Evolutionary conservation across 2,329 filamentous ascomycete genomes (phyloP).

Genomic region (Hypoxylon sp.): DNA sequence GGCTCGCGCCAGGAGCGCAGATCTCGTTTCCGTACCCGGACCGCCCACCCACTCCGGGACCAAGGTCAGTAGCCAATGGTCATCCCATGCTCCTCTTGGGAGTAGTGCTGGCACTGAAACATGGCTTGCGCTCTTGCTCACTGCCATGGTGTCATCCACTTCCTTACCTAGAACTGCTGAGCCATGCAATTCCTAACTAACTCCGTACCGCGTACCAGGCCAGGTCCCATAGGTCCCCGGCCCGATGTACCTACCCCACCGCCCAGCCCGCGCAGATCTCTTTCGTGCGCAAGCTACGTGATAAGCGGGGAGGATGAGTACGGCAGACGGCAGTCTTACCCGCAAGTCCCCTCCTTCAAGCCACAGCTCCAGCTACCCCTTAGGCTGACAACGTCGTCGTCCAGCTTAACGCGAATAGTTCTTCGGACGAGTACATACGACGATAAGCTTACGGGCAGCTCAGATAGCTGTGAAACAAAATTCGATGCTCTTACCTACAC

Average conservation of each 20-base stretch:
- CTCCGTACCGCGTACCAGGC: slow-evolving; percentile 23
- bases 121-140: slow-evolving; percentile 14
- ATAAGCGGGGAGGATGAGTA: neutral
- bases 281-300: neutral
- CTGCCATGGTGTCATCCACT: neutral
- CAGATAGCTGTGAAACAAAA: slow-evolving; percentile 17
- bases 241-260: slow-evolving; percentile 43
- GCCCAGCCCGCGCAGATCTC: slow-evolving; percentile 38
- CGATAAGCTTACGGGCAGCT: slow-evolving; percentile 32
- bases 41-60: slow-evolving; percentile 40
- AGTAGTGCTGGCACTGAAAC: slow-evolving; percentile 13
- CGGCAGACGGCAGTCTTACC: slow-evolving; percentile 3
- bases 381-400: slow-evolving; percentile 10
- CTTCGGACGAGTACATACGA: slow-evolving; percentile 7
- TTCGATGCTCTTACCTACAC: slow-evolving; percentile 13
- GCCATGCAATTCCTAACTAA: slow-evolving; percentile 11
- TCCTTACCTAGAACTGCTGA: neutral
- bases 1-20: slow-evolving; percentile 7
- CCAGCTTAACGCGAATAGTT: slow-evolving; percentile 1
- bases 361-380: neutral
- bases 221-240: slow-evolving; percentile 37
- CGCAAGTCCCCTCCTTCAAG: too few relatives aligned
- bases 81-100: neutral
- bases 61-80: slow-evolving; percentile 30
- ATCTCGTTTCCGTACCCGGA: slow-evolving; percentile 35